Evolutionary conservation across 2,329 filamentous ascomycete genomes (phyloP), one percentile per base, ranked within the genome.

Genomic region (Stagonosporopsis cucurbitacearum): DNA sequence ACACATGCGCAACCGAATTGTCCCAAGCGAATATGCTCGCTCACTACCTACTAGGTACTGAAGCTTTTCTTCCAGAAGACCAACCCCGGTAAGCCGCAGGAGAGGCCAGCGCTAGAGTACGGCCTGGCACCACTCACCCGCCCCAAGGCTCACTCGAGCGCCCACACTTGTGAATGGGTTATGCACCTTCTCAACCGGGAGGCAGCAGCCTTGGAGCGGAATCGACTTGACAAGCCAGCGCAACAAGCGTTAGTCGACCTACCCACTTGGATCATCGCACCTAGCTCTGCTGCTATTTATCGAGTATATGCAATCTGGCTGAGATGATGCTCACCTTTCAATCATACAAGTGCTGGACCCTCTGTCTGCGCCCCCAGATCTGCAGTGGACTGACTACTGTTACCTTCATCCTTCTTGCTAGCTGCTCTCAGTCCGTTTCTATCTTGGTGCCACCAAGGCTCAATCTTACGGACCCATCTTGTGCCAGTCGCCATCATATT

Each of bases 141-240:
- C 60, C 60, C 67, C 69, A 67, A 71, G 70, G 70, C 71, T 70
- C 69, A 73, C 66, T 70, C 59, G 63, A 65, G 62, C 63, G 51
- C 62, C 68, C 67, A 69, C 69, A 70, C 57, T 71, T 72, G 69
- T 70, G 69, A 68, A 72, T 48, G 62, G 59, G 45, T 72, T 70
- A 70, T 72, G 70, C 69, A 70, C 65, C 65, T 57, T 56, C 67
- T 69, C 54, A 59, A 70, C 62, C 62, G 57, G 63, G 66, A 62
- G 59, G 56, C 57, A 62, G 58, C 54, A 53, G 44, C 54, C 48
- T 49, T 60, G 58, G 54, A 67, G 60, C 65, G 62, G 63, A 64
- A 64, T 60, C 64, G 50, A 58, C 63, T 60, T 55, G 56, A 64
- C 63, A 63, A 59, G 57, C 60, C 63, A 67, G 56, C 55, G 63